These are phyloP conservation scores for Penicillium sp. DNA, from an alignment of 2,329 filamentous ascomycete genomes.

Conservation along the genomic window DNA sequence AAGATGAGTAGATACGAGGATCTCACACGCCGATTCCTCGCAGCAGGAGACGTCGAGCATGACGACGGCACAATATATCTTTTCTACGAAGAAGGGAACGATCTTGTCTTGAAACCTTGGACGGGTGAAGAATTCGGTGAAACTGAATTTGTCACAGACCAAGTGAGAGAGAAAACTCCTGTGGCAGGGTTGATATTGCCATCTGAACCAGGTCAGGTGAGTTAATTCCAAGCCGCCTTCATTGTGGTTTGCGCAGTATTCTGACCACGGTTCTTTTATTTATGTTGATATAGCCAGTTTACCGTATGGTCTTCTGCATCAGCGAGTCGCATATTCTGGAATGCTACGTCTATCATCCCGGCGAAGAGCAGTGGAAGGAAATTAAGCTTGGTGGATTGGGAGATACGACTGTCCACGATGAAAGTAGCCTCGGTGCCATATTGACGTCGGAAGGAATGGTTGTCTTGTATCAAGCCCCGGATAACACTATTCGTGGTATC, in stretches of 20 bases:
- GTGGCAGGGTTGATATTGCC: background rate
- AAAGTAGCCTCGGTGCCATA: background rate
- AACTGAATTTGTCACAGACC: background rate
- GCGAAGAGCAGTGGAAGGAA: background rate
- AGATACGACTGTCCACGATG: background rate
- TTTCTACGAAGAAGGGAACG: background rate
- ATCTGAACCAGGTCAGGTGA: background rate
- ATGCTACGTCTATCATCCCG: background rate
- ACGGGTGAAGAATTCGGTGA: background rate
- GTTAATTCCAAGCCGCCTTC: background rate
- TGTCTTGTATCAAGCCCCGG: background rate
- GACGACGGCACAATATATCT: background rate
- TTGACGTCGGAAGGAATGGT: background rate
- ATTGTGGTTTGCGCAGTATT: background rate
- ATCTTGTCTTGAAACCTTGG: background rate
- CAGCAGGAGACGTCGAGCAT: background rate
- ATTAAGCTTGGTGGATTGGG: background rate
- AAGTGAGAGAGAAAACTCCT: background rate
- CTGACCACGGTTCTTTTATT: background rate
- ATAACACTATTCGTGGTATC: background rate
- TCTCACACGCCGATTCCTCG: background rate
- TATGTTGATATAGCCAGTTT: background rate
- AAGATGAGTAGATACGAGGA: background rate
- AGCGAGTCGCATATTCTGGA: background rate
- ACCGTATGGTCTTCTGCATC: background rate